phyloP scores from a whole-genome alignment of 805 yeast genomes.

The Kazachstania psychrophila region DNA sequence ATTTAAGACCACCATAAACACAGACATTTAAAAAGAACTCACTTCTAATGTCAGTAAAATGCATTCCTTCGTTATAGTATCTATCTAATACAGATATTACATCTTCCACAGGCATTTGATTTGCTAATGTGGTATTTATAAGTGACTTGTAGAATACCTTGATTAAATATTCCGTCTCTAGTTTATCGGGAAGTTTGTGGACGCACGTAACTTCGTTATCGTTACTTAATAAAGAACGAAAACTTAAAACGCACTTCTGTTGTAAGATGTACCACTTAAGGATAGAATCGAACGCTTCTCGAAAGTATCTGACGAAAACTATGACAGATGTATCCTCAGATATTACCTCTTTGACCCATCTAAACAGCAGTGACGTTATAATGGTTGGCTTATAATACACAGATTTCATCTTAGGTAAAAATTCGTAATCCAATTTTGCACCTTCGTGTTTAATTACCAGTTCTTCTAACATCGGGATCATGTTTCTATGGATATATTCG shows the following conservation, averaged over 20 bases:
- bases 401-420: conserved; percentile 6
- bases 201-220: not conserved
- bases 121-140: too few relatives aligned
- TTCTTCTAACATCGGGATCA: conserved; percentile 8
- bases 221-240: conserved; percentile 1
- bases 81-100: too few relatives aligned
- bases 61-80: too few relatives aligned
- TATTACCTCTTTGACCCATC: conserved; percentile 7
- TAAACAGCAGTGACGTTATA: conserved; percentile 9
- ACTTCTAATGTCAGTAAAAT: too few relatives aligned
- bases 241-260: conserved; percentile 10
- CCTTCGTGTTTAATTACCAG: conserved; percentile 3
- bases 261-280: conserved; percentile 15
- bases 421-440: conserved; percentile 3
- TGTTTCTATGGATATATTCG: conserved; percentile 6
- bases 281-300: conserved; percentile 5
- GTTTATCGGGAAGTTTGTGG: not conserved
- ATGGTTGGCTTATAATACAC: conserved; percentile 10
- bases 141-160: too few relatives aligned
- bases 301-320: conserved; percentile 7
- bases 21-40: conserved; percentile 11
- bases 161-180: conserved; percentile 5
- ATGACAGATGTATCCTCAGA: not conserved
- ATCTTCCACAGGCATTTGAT: too few relatives aligned
- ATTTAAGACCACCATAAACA: conserved; percentile 8